Base-by-base conservation (phyloP, 345 rosid genomes). In the Sonneratia alba region DNA sequence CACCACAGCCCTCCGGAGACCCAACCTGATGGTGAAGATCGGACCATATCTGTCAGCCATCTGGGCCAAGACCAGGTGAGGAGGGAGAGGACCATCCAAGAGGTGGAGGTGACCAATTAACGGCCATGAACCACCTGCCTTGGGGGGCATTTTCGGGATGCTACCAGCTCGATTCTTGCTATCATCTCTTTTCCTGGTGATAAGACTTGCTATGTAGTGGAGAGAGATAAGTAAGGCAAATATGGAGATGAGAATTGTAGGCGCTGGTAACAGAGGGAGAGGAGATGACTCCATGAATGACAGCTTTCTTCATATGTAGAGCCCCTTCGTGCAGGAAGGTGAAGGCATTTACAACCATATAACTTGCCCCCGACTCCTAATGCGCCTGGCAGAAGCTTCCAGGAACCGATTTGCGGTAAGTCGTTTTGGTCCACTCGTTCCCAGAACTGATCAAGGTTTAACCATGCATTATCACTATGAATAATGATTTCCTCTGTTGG, bases 41-140 rank as follows among this genome's bases (percentile, higher is more conserved):
- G 77, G 73, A 21, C 85, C 85, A 51, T 38, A 32, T 19, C 74
- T 77, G 72, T 81, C 80, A 0, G 79, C 83, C 85, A 84, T 67
- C 40, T 74, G 9, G 7, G 74, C 81, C 38, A 84, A 47, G 6
- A 59, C 73, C 34, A 71, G 36, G 45, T 81, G 83, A 2, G 81
- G 56, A 0, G 81, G 80, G 66, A 47, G 48, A 6, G 68, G 59
- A 12, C 83, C 80, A 48, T 70, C 76, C 1, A 83, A 45, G 76
- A 74, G 71, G 38, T 24, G 76, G 40, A 74, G 71, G 51, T 68
- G 76, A 3, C 76, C 76, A 34, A 74, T 27, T 51, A 74, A 32
- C 5, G 67, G 71, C 69, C 76, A 67, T 2, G 51, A 36, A 14
- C 71, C 55, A 9, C 64, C 40, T 6, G 66, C 65, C 36, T 62